Percentiles rank a stretch among this genome's conserved stretches.
Evolutionary conservation across 768 basidiomycete genomes (phyloP).

Genomic region (Lactarius pseudohatsudake): DNA sequence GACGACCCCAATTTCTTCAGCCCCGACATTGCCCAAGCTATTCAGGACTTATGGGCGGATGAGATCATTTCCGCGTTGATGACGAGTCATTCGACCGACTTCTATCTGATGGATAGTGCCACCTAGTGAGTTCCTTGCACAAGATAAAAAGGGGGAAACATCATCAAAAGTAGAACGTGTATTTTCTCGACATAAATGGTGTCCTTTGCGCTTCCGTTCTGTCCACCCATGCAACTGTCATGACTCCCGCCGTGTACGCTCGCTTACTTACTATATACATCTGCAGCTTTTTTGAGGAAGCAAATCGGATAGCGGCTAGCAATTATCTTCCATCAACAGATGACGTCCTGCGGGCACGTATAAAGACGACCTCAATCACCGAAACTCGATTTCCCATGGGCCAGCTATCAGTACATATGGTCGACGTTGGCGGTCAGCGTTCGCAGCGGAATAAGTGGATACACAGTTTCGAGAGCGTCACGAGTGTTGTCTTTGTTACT

Average conservation of each 20-base stretch:
- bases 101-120: conserved; percentile 95
- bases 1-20: conserved; percentile 47
- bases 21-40: conserved; percentile 68
- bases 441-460: conserved; percentile 63
- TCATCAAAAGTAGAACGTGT: too few species aligned
- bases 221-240: background rate
- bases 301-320: conserved; percentile 74
- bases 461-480: conserved; percentile 72
- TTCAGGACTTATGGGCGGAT: conserved; percentile 69
- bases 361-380: conserved; percentile 85
- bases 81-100: conserved; percentile 61
- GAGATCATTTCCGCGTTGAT: conserved; percentile 51
- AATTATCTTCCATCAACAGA: conserved; percentile 87
- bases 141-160: too few species aligned
- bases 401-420: conserved; percentile 59
- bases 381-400: conserved; percentile 84
- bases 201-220: background rate
- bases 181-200: too few species aligned
- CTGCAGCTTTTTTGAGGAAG: conserved; percentile 79
- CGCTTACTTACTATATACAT: background rate
- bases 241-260: background rate
- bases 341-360: conserved; percentile 85
- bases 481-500: conserved; percentile 74
- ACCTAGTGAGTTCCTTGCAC: conserved; percentile 59
- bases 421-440: conserved; percentile 70